Base-by-base conservation (phyloP, 2,329 filamentous ascomycete genomes). In the Arachnomyces sp. region DNA sequence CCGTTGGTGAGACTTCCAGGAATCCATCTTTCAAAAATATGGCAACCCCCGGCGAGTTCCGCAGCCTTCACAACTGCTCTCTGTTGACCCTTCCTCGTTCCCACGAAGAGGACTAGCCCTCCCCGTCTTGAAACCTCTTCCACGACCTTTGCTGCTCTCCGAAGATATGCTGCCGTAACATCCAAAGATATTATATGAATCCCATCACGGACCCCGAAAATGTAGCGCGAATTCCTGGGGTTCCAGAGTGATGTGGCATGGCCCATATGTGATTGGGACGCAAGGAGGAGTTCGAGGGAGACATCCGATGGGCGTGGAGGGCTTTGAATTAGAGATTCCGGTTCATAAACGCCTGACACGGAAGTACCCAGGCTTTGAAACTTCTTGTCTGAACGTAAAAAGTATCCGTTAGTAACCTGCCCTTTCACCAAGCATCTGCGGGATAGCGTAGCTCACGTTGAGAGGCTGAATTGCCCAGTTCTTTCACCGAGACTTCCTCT, bases 161-260 rank as follows among this genome's bases (percentile, higher is more conserved):
- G 81, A 40, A 98, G 75, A 65, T 96, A 83, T 12, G 88, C 83
- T 11, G 88, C 87, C 25, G 86, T 96, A 44, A 80, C 75, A 60
- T 98, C 92, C 3, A 96, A 80, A 7, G 83, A 84, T 62, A 98
- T 95, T 60, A 98, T 88, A 67, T 95, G 90, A 45, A 94, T 82
- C 12, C 84, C 87, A 51, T 92, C 77, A 33, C 92, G 77, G 46
- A 94, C 78, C 53, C 92, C 92, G 61, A 86, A 89, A 60, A 98
- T 96, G 68, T 96, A 96, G 51, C 85, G 78, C 49, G 88, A 82
- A 68, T 96, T 98, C 38, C 80, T 82, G 8, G 92, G 89, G 66
- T 98, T 94, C 92, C 92, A 98, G 36, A 89, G 75, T 46, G 86
- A 86, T 0, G 84, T 90, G 55, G 85, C 78, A 67, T 98, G 92